These are phyloP conservation scores for Phytopythium helicoides DNA, from an alignment of 352 stramenopile genomes.

Conservation along the genomic window DNA sequence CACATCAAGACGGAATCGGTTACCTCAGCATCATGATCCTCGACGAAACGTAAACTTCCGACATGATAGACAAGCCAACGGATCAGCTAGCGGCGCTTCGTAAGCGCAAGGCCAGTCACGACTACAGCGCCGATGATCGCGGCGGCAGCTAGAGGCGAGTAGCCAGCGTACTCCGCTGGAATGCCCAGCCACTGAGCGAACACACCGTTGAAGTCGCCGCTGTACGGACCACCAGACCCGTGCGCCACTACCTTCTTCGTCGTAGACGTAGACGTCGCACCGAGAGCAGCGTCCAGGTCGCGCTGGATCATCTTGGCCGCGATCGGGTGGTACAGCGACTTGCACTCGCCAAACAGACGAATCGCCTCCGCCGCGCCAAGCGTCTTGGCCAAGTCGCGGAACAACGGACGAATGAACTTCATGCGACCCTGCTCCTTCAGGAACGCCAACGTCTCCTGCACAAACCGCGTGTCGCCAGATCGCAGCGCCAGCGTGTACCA, in stretches of 20 bases:
- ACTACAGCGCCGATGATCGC: conserved; percentile 14
- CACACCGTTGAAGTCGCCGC: conserved; percentile 13
- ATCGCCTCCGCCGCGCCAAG: conserved; percentile 85
- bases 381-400: no score
- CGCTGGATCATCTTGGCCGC: conserved; percentile 72
- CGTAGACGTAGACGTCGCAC: no score
- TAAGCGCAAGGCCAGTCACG: conserved; percentile 15
- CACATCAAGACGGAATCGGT: no score
- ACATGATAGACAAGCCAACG: neutral
- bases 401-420: no score
- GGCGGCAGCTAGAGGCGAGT: conserved; percentile 24
- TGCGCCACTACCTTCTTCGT: no score
- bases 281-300: conserved; percentile 24
- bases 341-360: conserved; percentile 44
- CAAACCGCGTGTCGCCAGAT: no score
- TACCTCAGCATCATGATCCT: neutral
- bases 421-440: no score
- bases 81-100: conserved; percentile 17
- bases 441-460: no score
- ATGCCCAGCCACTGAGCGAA: conserved; percentile 28
- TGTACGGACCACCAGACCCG: no score
- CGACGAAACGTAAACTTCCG: neutral
- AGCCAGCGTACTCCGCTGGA: conserved; percentile 22
- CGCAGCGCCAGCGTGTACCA: no score
- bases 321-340: conserved; percentile 68